Percentiles rank a stretch among this genome's conserved stretches.
Evolutionary conservation across 345 rosid species (phyloP).

Genomic region (Brassica rapa): DNA sequence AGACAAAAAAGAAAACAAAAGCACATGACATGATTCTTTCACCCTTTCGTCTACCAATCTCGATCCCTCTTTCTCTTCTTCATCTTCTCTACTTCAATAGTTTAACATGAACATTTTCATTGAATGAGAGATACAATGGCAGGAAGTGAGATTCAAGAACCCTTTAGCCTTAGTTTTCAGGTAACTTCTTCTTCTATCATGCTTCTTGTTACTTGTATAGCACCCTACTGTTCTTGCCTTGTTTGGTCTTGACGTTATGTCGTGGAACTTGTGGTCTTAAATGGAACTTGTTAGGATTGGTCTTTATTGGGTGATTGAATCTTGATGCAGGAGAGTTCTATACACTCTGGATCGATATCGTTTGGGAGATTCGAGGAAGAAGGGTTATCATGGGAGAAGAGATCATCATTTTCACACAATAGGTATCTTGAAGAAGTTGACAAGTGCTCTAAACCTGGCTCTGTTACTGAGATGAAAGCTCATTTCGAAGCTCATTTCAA

Average conservation of each 20-base stretch:
- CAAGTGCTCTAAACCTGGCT: slow-evolving; percentile 81
- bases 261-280: not conserved
- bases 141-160: slow-evolving; percentile 61
- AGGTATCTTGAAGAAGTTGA: slow-evolving; percentile 93
- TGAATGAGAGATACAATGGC: slow-evolving; percentile 49
- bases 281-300: not conserved
- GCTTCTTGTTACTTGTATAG: slow-evolving; percentile 21
- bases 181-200: slow-evolving; percentile 37
- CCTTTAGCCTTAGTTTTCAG: slow-evolving; percentile 62
- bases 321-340: slow-evolving; percentile 56
- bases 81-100: slow-evolving; percentile 16
- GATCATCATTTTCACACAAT: slow-evolving; percentile 87
- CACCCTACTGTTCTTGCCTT: not conserved
- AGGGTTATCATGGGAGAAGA: slow-evolving; percentile 76
- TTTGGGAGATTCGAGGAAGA: slow-evolving; percentile 92
- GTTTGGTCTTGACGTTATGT: not conserved
- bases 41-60: slow-evolving; percentile 37
- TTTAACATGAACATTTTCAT: slow-evolving; percentile 2
- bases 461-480: slow-evolving; percentile 80
- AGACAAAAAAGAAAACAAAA: slow-evolving; percentile 33
- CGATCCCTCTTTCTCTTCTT: slow-evolving; percentile 21
- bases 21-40: slow-evolving; percentile 42
- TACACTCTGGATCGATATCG: slow-evolving; percentile 83
- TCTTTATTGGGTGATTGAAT: slow-evolving; percentile 19
- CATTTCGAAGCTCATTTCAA: slow-evolving; percentile 88